A percentile compares a stretch with the other conserved stretches of the same genome.
These are phyloP conservation scores for Colletotrichum cordylinicola DNA, from an alignment of 2,329 filamentous ascomycete species.

Conservation along the genomic window DNA sequence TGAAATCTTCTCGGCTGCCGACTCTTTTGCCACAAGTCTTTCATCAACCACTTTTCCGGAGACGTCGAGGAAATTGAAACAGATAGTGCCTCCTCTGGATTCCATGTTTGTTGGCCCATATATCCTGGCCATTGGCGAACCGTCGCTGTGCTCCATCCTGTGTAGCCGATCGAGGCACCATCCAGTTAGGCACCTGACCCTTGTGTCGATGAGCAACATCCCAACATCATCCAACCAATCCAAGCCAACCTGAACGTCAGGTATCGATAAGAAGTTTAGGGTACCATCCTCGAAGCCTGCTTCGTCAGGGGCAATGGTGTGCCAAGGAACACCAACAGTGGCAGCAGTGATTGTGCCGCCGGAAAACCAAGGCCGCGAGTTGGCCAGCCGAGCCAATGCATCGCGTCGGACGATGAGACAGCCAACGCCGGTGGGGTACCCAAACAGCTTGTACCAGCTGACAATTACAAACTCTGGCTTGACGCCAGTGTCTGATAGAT, in stretches of 20 bases:
- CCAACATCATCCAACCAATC: conserved; percentile 38
- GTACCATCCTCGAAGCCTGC: conserved; percentile 47
- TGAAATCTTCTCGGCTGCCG: conserved; percentile 38
- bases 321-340: conserved; percentile 35
- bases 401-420: conserved; percentile 40
- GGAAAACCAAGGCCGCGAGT: conserved; percentile 42
- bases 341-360: conserved; percentile 43
- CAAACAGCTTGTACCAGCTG: conserved; percentile 49
- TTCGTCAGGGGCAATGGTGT: conserved; percentile 30
- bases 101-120: conserved; percentile 38
- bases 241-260: conserved; percentile 40
- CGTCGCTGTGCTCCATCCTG: conserved; percentile 35
- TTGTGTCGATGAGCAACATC: conserved; percentile 30
- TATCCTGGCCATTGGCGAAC: conserved; percentile 34
- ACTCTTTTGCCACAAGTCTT: conserved; percentile 38
- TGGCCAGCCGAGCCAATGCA: conserved; percentile 33
- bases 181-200: conserved; percentile 41
- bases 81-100: conserved; percentile 39
- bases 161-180: conserved; percentile 38
- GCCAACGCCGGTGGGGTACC: conserved; percentile 46
- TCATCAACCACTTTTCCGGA: conserved; percentile 39
- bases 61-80: conserved; percentile 43
- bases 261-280: conserved; percentile 43
- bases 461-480: conserved; percentile 44
- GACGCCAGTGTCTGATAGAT: conserved; percentile 31